A percentile compares a stretch with the other conserved stretches of the same genome.
phyloP scores from a whole-genome alignment of 306 rosid genomes.

The Trifolium repens region DNA sequence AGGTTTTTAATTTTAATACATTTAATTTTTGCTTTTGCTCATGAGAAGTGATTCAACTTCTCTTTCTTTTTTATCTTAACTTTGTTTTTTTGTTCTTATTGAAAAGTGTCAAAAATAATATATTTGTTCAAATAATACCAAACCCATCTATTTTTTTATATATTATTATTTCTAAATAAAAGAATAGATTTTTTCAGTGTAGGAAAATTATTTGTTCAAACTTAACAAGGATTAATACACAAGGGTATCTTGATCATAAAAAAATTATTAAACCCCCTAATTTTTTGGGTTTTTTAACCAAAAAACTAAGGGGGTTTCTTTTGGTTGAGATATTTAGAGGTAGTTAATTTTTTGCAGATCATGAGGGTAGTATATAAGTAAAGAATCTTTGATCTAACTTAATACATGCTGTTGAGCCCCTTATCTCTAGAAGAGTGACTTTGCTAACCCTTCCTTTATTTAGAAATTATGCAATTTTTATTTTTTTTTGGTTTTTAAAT shows the following conservation, averaged over 20 bases:
- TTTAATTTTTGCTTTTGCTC: neutral
- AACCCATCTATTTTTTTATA: too few relatives aligned
- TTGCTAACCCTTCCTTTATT: slow-evolving; percentile 18
- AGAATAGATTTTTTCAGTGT: neutral
- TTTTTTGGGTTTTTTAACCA: too few relatives aligned
- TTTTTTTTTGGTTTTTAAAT: neutral
- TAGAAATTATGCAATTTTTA: neutral
- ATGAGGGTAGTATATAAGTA: neutral
- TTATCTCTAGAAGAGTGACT: neutral
- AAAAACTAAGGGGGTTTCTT: too few relatives aligned
- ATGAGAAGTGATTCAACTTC: neutral
- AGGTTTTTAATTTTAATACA: neutral
- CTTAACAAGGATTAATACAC: too few relatives aligned
- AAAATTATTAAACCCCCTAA: too few relatives aligned
- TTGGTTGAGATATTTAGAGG: neutral
- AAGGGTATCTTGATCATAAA: too few relatives aligned
- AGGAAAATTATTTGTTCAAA: neutral
- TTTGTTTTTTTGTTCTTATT: neutral
- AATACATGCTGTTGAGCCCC: neutral
- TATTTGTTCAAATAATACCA: neutral
- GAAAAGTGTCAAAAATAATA: neutral
- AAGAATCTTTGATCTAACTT: too few relatives aligned
- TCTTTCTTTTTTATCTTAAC: neutral
- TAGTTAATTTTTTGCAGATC: neutral
- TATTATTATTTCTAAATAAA: neutral